Percentiles rank a stretch among this genome's conserved stretches.
These are phyloP conservation scores for Penicillium cataractarum DNA, from an alignment of 495 filamentous ascomycete genomes.

Conservation along the genomic window DNA sequence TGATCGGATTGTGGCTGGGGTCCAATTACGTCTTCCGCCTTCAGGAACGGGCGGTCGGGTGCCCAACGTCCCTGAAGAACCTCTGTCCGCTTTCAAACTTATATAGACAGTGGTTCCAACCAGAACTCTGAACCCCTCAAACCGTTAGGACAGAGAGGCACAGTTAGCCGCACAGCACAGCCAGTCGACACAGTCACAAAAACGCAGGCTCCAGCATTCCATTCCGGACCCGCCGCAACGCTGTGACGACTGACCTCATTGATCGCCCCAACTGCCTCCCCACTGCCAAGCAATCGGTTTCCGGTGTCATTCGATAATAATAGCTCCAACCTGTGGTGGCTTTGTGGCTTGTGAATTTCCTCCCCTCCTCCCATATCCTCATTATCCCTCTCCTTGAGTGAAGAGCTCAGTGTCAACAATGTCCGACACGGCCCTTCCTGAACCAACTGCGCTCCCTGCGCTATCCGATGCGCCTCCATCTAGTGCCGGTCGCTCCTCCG, in stretches of 20 bases:
- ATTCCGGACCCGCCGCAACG: slow-evolving; percentile 1
- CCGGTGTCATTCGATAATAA: slow-evolving; percentile 26
- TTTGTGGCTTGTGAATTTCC: slow-evolving; percentile 11
- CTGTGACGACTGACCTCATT: slow-evolving; percentile 22
- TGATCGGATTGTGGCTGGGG: background rate
- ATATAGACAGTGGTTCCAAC: background rate
- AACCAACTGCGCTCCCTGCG: slow-evolving; percentile 33
- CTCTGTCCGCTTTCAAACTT: background rate
- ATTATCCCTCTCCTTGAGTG: background rate
- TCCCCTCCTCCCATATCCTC: slow-evolving; percentile 8
- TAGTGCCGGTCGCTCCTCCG: slow-evolving; percentile 38
- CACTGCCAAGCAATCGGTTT: slow-evolving; percentile 24
- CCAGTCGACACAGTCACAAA: background rate
- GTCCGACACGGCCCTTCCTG: slow-evolving; percentile 40
- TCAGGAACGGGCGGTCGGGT: background rate
- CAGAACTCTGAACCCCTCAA: background rate
- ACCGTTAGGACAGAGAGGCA: too few species aligned
- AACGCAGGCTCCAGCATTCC: slow-evolving; percentile 21
- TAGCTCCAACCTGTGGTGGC: slow-evolving; percentile 12
- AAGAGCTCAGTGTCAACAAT: slow-evolving; percentile 19
- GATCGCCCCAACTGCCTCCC: slow-evolving; percentile 20
- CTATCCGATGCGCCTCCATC: slow-evolving; percentile 43
- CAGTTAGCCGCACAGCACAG: too few species aligned
- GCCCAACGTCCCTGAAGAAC: background rate
- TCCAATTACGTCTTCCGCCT: background rate